Evolutionary conservation across 129 eudicot genomes (phyloP).

Genomic region (Sambucus nigra): DNA sequence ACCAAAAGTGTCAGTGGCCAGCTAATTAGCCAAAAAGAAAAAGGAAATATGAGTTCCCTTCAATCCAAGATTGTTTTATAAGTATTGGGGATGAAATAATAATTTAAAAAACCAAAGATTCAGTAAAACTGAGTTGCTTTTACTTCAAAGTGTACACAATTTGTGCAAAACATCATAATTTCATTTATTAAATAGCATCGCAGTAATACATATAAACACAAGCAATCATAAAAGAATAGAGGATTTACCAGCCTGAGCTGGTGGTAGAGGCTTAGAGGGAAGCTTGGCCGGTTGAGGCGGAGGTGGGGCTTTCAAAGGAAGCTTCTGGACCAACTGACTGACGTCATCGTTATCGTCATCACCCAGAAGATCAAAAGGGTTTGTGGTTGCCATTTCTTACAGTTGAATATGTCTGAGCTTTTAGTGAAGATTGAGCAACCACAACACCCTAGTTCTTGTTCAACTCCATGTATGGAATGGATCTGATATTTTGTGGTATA

Average conservation of each 20-base stretch:
- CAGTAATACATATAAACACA: not conserved
- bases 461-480: not conserved
- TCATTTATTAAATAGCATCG: not conserved
- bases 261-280: constrained; percentile 75
- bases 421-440: not conserved
- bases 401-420: not conserved
- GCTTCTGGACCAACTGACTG: constrained; percentile 37
- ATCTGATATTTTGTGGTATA: not conserved
- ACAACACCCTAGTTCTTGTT: constrained; percentile 8
- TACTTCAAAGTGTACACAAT: no score
- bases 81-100: no score
- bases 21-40: no score
- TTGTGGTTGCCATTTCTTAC: constrained; percentile 54
- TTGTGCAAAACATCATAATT: not conserved
- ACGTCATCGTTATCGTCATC: constrained; percentile 77
- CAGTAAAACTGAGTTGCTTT: no score
- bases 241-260: constrained; percentile 59
- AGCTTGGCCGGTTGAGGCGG: constrained; percentile 42
- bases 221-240: not conserved
- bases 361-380: constrained; percentile 68
- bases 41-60: no score
- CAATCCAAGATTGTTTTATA: no score
- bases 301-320: constrained; percentile 26
- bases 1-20: no score
- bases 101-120: no score